Base-by-base conservation (phyloP, 306 rosid species). In the Glycine latifolia region DNA sequence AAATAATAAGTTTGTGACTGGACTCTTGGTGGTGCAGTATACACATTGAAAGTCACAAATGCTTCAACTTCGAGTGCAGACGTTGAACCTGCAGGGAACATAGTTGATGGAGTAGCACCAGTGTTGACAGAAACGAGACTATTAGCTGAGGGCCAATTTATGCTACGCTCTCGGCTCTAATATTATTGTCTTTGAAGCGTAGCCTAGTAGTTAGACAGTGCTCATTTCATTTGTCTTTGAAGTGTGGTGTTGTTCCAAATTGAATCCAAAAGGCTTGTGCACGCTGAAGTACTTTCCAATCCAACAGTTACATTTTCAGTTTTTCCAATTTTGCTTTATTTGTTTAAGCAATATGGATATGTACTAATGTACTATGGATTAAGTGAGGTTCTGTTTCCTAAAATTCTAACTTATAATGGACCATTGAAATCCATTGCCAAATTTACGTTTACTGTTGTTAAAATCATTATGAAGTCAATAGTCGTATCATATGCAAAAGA, bases 71-170 rank as follows among this genome's bases (percentile, higher is more conserved):
- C 73, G 43, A 61, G 9, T 13, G 63, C n/a, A 2, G 78, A 80
- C 49, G 52, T 59, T 60, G 83, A 79, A 31, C 52, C 43, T 10
- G 62, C 83, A 15, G 63, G 71, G 33, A 70, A 33, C 71, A 47
- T 20, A 15, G 78, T 11, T 47, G 77, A 79, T 13, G 71, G 77
- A 70, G 83, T 59, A 50, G 65, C 71, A 4, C 72, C 83, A 41
- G 46, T 71, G 33, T 6, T 80, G 31, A 80, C 60, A 4, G 78
- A 80, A 80, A 80, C 83, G 0, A 80, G 73, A 59, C 47, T 80
- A 11, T 31, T 80, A 20, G 78, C 75, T 26, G 82, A 85, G 44
- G 75, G 80, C 49, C 75, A 81, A 65, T 73, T 63, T 67, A 17
- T 52, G 15, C 43, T 73, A 10, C 67, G 68, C 5, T 53, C 80